Conservation (phyloP, 805 yeast genomes). For the Zygotorulaspora chibaensis region DNA sequence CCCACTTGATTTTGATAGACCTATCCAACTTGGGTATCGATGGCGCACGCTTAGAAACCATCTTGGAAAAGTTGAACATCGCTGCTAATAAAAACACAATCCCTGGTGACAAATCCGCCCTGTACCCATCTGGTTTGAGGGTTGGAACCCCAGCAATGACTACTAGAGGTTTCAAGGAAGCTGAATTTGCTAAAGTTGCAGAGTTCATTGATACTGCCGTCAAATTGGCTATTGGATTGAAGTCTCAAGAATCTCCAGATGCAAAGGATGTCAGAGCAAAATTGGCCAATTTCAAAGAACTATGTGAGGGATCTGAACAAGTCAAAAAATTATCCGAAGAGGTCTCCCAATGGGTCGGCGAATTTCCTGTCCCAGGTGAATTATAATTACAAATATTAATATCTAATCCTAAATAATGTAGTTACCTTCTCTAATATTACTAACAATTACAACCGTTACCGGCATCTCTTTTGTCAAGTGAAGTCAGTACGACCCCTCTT, state of each 20-base stretch:
- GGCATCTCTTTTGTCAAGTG: not conserved
- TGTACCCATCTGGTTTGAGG: slow-evolving; percentile 94
- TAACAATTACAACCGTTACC: slow-evolving; percentile 13
- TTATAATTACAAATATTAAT: slow-evolving; percentile 21
- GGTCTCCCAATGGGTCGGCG: slow-evolving; percentile 66
- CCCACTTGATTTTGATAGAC: slow-evolving; percentile 84
- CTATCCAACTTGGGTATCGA: slow-evolving; percentile 73
- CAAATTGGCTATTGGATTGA: slow-evolving; percentile 57
- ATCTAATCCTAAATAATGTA: slow-evolving; percentile 1
- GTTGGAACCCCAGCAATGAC: slow-evolving; percentile 99
- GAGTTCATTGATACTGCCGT: slow-evolving; percentile 77
- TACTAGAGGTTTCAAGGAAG: slow-evolving; percentile 80
- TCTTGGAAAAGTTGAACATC: slow-evolving; percentile 83
- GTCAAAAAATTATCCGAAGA: slow-evolving; percentile 60
- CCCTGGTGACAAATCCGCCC: slow-evolving; percentile 94
- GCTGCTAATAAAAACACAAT: slow-evolving; percentile 95
- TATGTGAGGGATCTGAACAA: slow-evolving; percentile 60
- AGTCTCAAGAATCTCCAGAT: slow-evolving; percentile 38
- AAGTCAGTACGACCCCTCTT: not conserved
- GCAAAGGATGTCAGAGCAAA: slow-evolving; percentile 60
- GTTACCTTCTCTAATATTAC: not conserved
- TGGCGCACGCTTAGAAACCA: slow-evolving; percentile 93
- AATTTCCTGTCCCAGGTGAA: slow-evolving; percentile 89
- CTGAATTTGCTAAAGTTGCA: slow-evolving; percentile 78
- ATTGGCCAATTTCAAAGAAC: slow-evolving; percentile 63